Evolutionary conservation across 306 rosid genomes (phyloP).

Genomic region (Vigna unguiculata): DNA sequence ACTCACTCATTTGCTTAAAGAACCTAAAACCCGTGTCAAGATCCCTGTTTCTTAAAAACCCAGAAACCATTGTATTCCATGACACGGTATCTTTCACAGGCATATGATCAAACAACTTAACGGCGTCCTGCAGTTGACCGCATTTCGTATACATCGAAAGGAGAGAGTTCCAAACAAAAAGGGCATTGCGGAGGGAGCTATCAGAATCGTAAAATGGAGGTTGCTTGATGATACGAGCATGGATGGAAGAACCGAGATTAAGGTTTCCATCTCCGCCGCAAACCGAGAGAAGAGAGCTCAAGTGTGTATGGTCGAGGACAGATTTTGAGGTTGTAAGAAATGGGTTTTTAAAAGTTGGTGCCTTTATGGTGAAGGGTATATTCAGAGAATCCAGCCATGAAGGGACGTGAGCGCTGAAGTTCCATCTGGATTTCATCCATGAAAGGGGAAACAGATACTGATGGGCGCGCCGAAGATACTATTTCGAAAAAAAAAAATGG

Average conservation of each 20-base stretch:
- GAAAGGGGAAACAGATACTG: slow-evolving; percentile 41
- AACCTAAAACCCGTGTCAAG: slow-evolving; percentile 55
- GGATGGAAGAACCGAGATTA: slow-evolving; percentile 78
- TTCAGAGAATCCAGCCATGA: slow-evolving; percentile 53
- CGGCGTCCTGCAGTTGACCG: slow-evolving; percentile 51
- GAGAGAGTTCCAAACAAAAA: slow-evolving; percentile 78
- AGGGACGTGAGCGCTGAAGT: slow-evolving; percentile 50
- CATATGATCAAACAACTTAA: slow-evolving; percentile 72
- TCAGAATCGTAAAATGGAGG: slow-evolving; percentile 42
- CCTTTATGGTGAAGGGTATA: slow-evolving; percentile 44
- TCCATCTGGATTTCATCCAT: slow-evolving; percentile 84
- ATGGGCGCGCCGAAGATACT: background rate
- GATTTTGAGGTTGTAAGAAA: slow-evolving; percentile 49
- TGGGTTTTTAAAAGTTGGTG: slow-evolving; percentile 47
- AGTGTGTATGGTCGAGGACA: slow-evolving; percentile 59
- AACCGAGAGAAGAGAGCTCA: slow-evolving; percentile 57
- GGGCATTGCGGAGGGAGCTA: slow-evolving; percentile 45
- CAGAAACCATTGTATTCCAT: slow-evolving; percentile 77
- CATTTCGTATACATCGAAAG: slow-evolving; percentile 63
- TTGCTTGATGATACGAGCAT: slow-evolving; percentile 70
- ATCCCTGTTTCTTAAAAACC: slow-evolving; percentile 63
- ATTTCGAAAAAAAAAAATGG: background rate
- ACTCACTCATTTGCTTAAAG: slow-evolving; percentile 58
- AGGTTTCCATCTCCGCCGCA: slow-evolving; percentile 66
- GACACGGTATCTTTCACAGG: slow-evolving; percentile 69